These are phyloP conservation scores for Piromyces sp. DNA, from an alignment of 192 early-diverging fungal species.

Conservation along the genomic window DNA sequence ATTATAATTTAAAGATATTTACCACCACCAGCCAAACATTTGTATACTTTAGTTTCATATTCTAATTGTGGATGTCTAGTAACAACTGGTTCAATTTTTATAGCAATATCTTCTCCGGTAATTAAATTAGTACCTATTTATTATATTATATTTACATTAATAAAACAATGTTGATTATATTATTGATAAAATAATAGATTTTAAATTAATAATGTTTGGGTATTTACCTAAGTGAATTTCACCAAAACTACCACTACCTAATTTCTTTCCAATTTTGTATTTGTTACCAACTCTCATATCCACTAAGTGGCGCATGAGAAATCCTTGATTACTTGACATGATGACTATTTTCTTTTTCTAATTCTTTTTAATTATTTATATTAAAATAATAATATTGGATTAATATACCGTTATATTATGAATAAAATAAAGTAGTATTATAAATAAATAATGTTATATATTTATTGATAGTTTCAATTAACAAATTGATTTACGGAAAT, in stretches of 20 bases:
- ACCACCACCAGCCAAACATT: slow-evolving; percentile 74
- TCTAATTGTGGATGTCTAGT: slow-evolving; percentile 94
- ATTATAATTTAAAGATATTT: slow-evolving; percentile 1
- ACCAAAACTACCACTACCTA: slow-evolving; percentile 94
- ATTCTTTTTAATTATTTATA: too few species aligned
- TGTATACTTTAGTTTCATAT: slow-evolving; percentile 94
- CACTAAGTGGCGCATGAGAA: slow-evolving; percentile 6
- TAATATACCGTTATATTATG: too few species aligned
- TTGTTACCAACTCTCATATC: slow-evolving; percentile 71
- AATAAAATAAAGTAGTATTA: too few species aligned
- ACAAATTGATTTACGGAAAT: too few species aligned
- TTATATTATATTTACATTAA: too few species aligned
- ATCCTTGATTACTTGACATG: not conserved
- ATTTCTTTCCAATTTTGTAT: slow-evolving; percentile 85
- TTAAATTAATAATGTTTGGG: too few species aligned
- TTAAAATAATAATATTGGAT: too few species aligned
- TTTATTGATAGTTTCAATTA: too few species aligned
- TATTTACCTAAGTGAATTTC: slow-evolving; percentile 82
- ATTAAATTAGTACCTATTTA: slow-evolving; percentile 58
- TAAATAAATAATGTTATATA: too few species aligned
- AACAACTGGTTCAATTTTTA: slow-evolving; percentile 88
- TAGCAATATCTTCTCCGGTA: slow-evolving; percentile 89
- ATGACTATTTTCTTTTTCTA: not conserved
- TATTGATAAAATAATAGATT: too few species aligned
- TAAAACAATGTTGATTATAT: too few species aligned